Base-by-base conservation (phyloP, 768 basidiomycete genomes). In the Panellus pusillus region DNA sequence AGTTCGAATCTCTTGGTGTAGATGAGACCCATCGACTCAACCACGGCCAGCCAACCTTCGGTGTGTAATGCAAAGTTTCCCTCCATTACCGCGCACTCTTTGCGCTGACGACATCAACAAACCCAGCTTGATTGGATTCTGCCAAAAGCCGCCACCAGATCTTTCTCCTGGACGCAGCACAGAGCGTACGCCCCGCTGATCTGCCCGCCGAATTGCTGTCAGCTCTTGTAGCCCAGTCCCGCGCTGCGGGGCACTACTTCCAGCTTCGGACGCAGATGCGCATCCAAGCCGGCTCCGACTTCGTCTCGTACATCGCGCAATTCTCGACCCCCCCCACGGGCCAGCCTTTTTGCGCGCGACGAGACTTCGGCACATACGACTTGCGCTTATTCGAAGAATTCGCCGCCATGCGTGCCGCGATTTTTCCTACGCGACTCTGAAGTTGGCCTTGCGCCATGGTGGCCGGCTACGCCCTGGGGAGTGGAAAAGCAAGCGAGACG, bases 141-240 rank as follows among this genome's bases (percentile, higher is more conserved):
- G 45, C 52, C 39, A 53, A 53, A 41, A 53, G 52, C 52, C 52
- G 52, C 44, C 52, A 53, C 45, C 52, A 53, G 31, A 53, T 53
- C 38, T 47, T 53, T 37, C 52, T 53, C 52, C 44, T 53, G 44
- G 52, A 53, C 39, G 52, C 52, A 41, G 52, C 52, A 38, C 52
- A 53, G 52, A 53, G 52, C 45, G 52, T 53, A 35, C 52, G 52
- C 44, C 52, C 52, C 19, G 52, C 52, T 44, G 52, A 53, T 47
- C 44, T 53, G 45, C 52, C 52, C 44, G 31, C 52, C 29, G 44
- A 40, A 13, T 44, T 53, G 44, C 52, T 53, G 44, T 40, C 52
- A 44, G 39, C 38, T 29, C 44, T 53, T 24, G 52, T 47, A 19
- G 44, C 38, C 44, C 38, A 53, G 44, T 53, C 44, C 44, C 44